Percentiles rank a stretch among this genome's conserved stretches.
phyloP scores from a whole-genome alignment of 2,329 filamentous ascomycete species.

The Sporothrix phasma region DNA sequence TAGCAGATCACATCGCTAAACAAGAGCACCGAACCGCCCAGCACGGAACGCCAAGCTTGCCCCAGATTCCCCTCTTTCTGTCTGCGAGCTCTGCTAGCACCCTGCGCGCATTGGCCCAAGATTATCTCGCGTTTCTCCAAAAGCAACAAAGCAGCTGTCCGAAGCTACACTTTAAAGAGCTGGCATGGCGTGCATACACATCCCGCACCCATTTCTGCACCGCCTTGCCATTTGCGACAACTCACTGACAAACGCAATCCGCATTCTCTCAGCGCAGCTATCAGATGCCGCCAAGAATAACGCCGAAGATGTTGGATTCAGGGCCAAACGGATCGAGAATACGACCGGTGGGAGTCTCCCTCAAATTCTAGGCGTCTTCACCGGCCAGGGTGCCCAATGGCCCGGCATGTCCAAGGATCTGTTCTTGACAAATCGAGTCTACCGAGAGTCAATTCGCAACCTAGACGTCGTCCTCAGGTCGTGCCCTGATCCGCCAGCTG shows the following conservation, averaged over 20 bases:
- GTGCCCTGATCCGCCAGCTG: constrained; percentile 15
- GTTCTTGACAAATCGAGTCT: neutral
- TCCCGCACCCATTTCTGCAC: constrained; percentile 4
- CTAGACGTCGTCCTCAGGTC: constrained; percentile 26
- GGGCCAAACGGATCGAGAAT: neutral
- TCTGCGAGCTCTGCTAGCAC: constrained; percentile 9
- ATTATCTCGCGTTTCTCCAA: neutral
- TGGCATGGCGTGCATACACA: neutral
- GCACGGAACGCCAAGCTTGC: neutral
- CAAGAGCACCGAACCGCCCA: neutral
- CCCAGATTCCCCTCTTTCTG: neutral
- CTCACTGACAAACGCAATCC: neutral
- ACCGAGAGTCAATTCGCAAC: constrained; percentile 26
- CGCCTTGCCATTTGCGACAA: constrained; percentile 2
- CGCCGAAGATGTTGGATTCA: neutral
- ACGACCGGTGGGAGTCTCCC: neutral
- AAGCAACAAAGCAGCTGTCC: neutral
- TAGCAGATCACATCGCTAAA: constrained; percentile 16
- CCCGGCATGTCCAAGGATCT: constrained; percentile 12
- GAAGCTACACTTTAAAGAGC: constrained; percentile 15
- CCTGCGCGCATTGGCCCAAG: neutral
- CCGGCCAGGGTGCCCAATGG: constrained; percentile 23
- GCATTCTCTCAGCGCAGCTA: neutral
- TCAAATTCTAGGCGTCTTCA: constrained; percentile 17
- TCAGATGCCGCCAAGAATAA: neutral